Conservation (phyloP, 495 filamentous ascomycete species). For the Neurospora sublineolata region DNA sequence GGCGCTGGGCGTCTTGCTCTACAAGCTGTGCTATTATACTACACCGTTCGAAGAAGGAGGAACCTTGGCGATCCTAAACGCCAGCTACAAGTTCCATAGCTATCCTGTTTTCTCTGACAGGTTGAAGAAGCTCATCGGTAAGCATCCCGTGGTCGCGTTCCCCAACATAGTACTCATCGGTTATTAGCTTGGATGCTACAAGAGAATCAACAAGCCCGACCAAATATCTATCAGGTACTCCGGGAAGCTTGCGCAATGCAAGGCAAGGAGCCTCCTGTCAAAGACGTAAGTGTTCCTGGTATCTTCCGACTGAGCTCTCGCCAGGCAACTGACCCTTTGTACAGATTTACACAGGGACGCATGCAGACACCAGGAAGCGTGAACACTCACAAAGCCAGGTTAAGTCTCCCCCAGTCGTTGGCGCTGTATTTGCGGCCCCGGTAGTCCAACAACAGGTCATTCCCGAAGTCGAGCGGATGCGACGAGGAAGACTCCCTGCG, state of each 20-base stretch:
- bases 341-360: conserved; percentile 70
- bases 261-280: conserved; percentile 76
- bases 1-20: conserved; percentile 89
- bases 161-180: conserved; percentile 21
- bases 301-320: background rate
- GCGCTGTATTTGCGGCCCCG: conserved; percentile 60
- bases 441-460: conserved; percentile 57
- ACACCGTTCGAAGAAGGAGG: conserved; percentile 97
- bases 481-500: conserved; percentile 69
- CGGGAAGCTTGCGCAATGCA: conserved; percentile 80
- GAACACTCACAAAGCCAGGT: conserved; percentile 20
- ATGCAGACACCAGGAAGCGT: conserved; percentile 23
- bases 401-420: conserved; percentile 44
- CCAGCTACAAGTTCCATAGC: conserved; percentile 81
- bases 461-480: conserved; percentile 91
- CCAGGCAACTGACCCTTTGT: conserved; percentile 5
- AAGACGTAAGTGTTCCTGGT: conserved; percentile 55
- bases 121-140: conserved; percentile 85
- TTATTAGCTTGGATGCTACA: conserved; percentile 74
- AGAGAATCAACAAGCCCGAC: conserved; percentile 69
- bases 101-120: conserved; percentile 85
- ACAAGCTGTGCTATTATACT: conserved; percentile 98
- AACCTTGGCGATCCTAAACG: conserved; percentile 96
- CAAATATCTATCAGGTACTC: conserved; percentile 89
- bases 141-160: conserved; percentile 15